Evolutionary conservation across 139 green algal species (phyloP).

Genomic region (Chlorella sp.): DNA sequence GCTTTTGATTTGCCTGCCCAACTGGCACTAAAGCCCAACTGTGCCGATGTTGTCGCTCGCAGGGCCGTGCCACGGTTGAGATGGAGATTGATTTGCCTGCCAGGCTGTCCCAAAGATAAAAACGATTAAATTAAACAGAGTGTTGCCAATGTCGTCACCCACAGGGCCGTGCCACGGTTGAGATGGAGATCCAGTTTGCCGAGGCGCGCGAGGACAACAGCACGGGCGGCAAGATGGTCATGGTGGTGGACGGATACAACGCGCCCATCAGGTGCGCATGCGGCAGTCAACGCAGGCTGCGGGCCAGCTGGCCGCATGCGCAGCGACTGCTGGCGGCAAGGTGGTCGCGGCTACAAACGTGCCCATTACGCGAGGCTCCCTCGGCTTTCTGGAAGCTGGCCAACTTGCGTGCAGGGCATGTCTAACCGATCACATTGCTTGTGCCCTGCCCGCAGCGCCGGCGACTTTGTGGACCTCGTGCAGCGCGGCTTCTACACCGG

Average conservation of each 20-base stretch:
- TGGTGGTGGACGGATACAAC: slow-evolving; percentile 97
- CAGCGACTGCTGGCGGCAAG: too few species aligned
- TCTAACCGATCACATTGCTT: not conserved
- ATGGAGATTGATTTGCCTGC: slow-evolving; percentile 74
- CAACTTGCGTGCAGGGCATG: not conserved
- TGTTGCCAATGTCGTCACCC: slow-evolving; percentile 67
- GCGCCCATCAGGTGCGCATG: slow-evolving; percentile 79
- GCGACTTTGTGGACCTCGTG: slow-evolving; percentile 97
- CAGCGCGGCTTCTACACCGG: slow-evolving; percentile 89
- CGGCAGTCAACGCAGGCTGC: not conserved
- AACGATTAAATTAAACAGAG: too few species aligned
- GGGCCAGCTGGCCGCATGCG: not conserved
- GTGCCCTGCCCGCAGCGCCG: slow-evolving; percentile 33
- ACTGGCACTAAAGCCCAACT: not conserved
- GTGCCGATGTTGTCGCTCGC: not conserved
- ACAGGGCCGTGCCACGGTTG: slow-evolving; percentile 90
- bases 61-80: slow-evolving; percentile 93
- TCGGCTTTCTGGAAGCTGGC: not conserved
- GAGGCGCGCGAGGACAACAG: slow-evolving; percentile 70
- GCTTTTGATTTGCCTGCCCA: too few species aligned
- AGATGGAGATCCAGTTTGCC: slow-evolving; percentile 84
- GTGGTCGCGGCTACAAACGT: too few species aligned
- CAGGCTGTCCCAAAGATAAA: too few species aligned
- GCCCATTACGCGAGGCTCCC: too few species aligned
- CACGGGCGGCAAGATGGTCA: slow-evolving; percentile 53